These are phyloP conservation scores for Aspergillus panamensis DNA, from an alignment of 495 filamentous ascomycete species.

Conservation along the genomic window DNA sequence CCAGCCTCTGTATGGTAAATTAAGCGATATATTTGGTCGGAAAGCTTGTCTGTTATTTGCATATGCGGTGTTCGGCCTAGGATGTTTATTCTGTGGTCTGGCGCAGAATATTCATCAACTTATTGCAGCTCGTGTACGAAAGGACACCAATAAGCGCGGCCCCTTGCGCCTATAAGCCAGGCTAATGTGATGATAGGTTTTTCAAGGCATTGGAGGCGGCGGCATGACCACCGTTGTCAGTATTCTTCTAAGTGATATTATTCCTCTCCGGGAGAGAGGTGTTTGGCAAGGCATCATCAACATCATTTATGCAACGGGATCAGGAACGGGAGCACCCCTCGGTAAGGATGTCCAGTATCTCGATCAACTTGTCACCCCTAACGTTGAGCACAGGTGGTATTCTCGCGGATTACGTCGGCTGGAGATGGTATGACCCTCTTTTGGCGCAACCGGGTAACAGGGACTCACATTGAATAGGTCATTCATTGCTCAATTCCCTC, in stretches of 20 bases:
- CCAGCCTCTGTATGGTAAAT: constrained; percentile 74
- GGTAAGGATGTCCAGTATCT: constrained; percentile 35
- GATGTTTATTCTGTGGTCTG: constrained; percentile 69
- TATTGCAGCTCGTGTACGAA: constrained; percentile 58
- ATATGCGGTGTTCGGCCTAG: constrained; percentile 71
- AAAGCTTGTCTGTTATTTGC: constrained; percentile 70
- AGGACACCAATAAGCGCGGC: neutral
- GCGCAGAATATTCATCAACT: constrained; percentile 66
- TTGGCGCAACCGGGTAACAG: constrained; percentile 4
- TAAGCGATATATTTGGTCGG: constrained; percentile 81
- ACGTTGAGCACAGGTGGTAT: constrained; percentile 49
- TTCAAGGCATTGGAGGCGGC: constrained; percentile 76
- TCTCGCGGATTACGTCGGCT: constrained; percentile 71
- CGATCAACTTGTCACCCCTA: neutral
- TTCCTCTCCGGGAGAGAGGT: constrained; percentile 72
- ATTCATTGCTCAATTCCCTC: constrained; percentile 67
- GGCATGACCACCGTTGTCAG: constrained; percentile 80
- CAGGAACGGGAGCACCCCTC: constrained; percentile 68
- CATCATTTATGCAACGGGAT: constrained; percentile 69
- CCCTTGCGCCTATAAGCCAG: neutral
- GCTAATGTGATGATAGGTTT: constrained; percentile 30
- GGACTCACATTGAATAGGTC: constrained; percentile 43
- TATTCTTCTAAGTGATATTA: constrained; percentile 75
- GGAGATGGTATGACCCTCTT: constrained; percentile 63
- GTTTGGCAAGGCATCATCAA: constrained; percentile 83